A percentile compares a stretch with the other conserved stretches of the same genome.
phyloP scores from a whole-genome alignment of 352 stramenopile genomes.

The Aphanomyces cochlioides region DNA sequence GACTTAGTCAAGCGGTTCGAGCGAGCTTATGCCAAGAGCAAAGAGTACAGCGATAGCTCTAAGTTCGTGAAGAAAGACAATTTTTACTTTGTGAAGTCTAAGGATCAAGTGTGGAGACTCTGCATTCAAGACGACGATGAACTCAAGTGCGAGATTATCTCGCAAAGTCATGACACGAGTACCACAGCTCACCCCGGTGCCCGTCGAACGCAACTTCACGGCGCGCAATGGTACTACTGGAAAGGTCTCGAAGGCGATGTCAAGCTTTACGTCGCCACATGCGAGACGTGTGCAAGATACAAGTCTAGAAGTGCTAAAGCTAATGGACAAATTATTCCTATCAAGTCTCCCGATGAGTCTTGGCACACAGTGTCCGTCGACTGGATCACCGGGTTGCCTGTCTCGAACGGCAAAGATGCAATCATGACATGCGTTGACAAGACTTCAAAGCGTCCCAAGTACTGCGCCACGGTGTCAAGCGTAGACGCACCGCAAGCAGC shows the following conservation, averaged over 20 bases:
- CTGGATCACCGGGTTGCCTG: conserved; percentile 35
- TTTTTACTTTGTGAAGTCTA: conserved; percentile 7
- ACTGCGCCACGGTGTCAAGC: conserved; percentile 19
- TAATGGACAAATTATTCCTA: conserved; percentile 35
- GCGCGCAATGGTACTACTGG: conserved; percentile 23
- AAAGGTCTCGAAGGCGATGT: conserved; percentile 22
- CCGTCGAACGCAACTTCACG: conserved; percentile 9
- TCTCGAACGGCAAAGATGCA: conserved; percentile 32
- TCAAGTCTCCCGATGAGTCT: conserved; percentile 30
- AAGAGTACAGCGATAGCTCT: not conserved
- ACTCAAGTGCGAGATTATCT: conserved; percentile 4
- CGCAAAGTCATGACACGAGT: conserved; percentile 3
- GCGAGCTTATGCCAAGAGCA: conserved; percentile 1
- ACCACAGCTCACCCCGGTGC: conserved; percentile 5
- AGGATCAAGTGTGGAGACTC: conserved; percentile 22
- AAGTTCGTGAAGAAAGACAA: conserved; percentile 9
- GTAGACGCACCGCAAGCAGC: conserved; percentile 4
- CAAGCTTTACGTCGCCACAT: conserved; percentile 32
- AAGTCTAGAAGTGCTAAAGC: conserved; percentile 33
- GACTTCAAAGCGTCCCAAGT: conserved; percentile 33
- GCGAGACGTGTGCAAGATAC: conserved; percentile 34
- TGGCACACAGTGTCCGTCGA: conserved; percentile 37
- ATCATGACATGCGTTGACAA: conserved; percentile 35
- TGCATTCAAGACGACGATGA: not conserved
- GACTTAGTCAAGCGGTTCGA: not conserved